Evolutionary conservation across 257 asterid species (phyloP).

Genomic region (Nicotiana undulata): DNA sequence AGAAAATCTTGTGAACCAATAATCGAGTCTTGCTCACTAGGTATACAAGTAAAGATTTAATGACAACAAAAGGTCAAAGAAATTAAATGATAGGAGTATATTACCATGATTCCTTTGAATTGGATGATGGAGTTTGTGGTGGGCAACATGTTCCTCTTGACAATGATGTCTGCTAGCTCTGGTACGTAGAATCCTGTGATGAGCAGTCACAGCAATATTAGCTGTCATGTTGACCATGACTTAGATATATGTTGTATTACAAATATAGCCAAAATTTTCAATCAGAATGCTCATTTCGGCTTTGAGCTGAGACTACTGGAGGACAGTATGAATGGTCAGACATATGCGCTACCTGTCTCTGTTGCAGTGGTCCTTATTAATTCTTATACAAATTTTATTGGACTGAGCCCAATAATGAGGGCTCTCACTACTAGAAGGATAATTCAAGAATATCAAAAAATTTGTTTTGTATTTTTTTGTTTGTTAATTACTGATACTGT

Average conservation of each 20-base stretch:
- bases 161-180: conserved; percentile 30
- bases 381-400: neutral
- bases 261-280: neutral
- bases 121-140: conserved; percentile 16
- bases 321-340: neutral
- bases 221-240: neutral
- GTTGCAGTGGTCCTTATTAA: conserved; percentile 5
- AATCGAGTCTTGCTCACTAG: neutral
- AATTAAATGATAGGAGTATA: neutral
- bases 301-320: neutral
- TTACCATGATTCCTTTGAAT: conserved; percentile 40
- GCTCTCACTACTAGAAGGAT: conserved; percentile 8
- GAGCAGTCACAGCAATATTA: neutral
- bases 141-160: conserved; percentile 13
- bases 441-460: neutral
- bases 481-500: neutral
- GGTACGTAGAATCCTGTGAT: conserved; percentile 32
- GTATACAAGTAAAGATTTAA: neutral
- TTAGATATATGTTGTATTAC: neutral
- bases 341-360: neutral
- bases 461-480: neutral
- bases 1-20: neutral
- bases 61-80: neutral
- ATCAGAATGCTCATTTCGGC: neutral
- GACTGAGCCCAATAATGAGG: neutral